Percentiles rank a stretch among this genome's conserved stretches.
Evolutionary conservation across 2,329 filamentous ascomycete genomes (phyloP).

Genomic region (Apiospora koreana): DNA sequence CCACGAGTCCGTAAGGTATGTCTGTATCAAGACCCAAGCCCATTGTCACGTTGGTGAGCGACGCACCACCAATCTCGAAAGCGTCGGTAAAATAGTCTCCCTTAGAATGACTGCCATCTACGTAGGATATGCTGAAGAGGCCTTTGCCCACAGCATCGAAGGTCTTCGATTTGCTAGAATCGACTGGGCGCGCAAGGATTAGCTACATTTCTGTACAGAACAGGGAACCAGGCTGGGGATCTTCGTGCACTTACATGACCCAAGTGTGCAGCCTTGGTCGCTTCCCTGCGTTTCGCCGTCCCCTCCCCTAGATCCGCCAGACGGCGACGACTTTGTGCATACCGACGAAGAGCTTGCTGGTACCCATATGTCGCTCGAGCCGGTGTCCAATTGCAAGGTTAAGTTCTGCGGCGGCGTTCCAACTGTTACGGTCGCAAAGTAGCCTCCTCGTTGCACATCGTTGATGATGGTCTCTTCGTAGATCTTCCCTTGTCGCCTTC

Average conservation of each 20-base stretch:
- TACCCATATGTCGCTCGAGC: constrained; percentile 67
- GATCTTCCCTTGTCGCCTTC: constrained; percentile 39
- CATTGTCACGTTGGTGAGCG: constrained; percentile 58
- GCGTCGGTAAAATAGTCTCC: constrained; percentile 62
- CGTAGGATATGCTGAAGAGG: constrained; percentile 61
- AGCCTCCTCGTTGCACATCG: constrained; percentile 46
- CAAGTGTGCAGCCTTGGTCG: constrained; percentile 40
- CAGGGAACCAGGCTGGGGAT: constrained; percentile 12
- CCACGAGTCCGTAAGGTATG: constrained; percentile 59
- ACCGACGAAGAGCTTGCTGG: constrained; percentile 39
- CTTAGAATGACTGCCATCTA: constrained; percentile 56
- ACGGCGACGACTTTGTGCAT: constrained; percentile 33
- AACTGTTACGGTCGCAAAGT: constrained; percentile 57
- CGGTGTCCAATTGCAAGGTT: constrained; percentile 63
- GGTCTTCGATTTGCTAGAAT: constrained; percentile 45
- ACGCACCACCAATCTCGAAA: constrained; percentile 54
- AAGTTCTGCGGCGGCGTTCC: constrained; percentile 60
- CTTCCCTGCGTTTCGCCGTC: constrained; percentile 12
- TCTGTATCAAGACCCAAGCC: constrained; percentile 57
- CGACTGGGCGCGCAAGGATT: constrained; percentile 38
- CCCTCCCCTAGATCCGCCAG: constrained; percentile 11
- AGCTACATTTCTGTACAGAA: background rate
- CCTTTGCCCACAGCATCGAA: constrained; percentile 43
- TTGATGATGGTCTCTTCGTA: constrained; percentile 48
- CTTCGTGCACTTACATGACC: constrained; percentile 44